phyloP scores from a whole-genome alignment of 2,329 filamentous ascomycete genomes.

The Sporothrix globosa region DNA sequence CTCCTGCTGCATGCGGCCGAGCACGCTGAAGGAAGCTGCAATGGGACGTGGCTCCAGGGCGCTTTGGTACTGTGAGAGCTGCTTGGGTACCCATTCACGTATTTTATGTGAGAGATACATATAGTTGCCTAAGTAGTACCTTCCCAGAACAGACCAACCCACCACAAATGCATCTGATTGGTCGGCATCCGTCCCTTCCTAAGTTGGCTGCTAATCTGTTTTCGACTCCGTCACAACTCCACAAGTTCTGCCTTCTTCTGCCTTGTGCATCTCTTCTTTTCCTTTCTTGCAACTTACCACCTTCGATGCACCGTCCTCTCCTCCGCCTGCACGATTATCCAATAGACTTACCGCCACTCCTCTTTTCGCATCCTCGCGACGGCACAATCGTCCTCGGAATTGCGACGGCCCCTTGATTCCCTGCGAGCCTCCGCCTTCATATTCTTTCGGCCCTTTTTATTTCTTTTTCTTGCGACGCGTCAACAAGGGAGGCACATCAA shows the following conservation, averaged over 20 bases:
- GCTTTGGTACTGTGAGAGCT: not conserved
- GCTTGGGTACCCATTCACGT: not conserved
- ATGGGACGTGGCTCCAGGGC: not conserved
- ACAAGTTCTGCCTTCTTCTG: slow-evolving; percentile 22
- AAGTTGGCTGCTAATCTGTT: slow-evolving; percentile 23
- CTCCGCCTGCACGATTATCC: not conserved
- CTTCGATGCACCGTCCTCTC: slow-evolving; percentile 8
- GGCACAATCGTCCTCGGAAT: not conserved
- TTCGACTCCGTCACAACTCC: slow-evolving; percentile 26
- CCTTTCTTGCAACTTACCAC: not conserved
- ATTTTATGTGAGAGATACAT: not conserved
- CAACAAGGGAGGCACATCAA: not conserved
- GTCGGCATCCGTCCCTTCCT: not conserved
- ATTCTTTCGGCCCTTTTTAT: slow-evolving; percentile 5
- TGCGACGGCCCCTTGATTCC: slow-evolving; percentile 6
- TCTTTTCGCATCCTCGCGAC: not conserved
- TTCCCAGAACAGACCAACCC: not conserved
- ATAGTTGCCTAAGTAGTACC: not conserved
- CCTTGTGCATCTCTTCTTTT: slow-evolving; percentile 11
- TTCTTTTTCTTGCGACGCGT: slow-evolving; percentile 10
- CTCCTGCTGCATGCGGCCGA: slow-evolving; percentile 13
- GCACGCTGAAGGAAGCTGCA: slow-evolving; percentile 12
- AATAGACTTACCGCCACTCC: not conserved
- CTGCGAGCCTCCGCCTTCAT: slow-evolving; percentile 7
- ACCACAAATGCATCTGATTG: slow-evolving; percentile 3